Conservation (phyloP, 192 early-diverging fungal species). For the Anaeromyces robustus region DNA sequence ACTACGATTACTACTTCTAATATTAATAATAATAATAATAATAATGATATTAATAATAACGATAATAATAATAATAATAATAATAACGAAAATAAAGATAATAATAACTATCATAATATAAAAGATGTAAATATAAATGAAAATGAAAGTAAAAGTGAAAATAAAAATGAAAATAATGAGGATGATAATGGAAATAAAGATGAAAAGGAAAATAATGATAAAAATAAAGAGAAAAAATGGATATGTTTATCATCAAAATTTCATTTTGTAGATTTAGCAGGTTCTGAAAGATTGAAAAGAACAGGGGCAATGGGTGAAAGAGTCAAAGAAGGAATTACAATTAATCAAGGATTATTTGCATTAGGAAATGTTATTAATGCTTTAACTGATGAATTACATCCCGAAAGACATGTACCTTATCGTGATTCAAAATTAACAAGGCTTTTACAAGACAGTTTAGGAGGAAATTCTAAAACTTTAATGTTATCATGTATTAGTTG, state of each 20-base stretch:
- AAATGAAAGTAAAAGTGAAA: background rate
- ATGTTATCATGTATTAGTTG: conserved; percentile 92
- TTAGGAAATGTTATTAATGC: conserved; percentile 98
- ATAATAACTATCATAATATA: background rate
- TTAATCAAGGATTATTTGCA: conserved; percentile 87
- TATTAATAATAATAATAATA: too few species aligned
- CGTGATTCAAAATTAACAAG: conserved; percentile 94
- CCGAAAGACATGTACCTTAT: conserved; percentile 70
- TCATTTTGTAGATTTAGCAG: conserved; percentile 97
- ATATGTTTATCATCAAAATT: conserved; percentile 55
- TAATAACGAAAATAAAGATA: background rate
- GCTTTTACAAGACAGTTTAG: conserved; percentile 87
- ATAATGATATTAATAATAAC: background rate
- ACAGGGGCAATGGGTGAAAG: conserved; percentile 85
- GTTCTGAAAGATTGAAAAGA: conserved; percentile 83
- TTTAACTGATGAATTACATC: conserved; percentile 53
- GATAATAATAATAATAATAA: background rate
- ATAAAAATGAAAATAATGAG: background rate
- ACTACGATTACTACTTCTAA: too few species aligned
- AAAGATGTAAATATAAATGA: background rate
- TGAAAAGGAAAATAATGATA: background rate
- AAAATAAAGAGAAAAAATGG: background rate
- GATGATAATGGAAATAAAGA: background rate
- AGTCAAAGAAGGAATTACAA: conserved; percentile 89
- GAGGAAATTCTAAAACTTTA: conserved; percentile 75